Conservation (phyloP, 2,329 filamentous ascomycete species). For the Pseudocercospora musae region DNA sequence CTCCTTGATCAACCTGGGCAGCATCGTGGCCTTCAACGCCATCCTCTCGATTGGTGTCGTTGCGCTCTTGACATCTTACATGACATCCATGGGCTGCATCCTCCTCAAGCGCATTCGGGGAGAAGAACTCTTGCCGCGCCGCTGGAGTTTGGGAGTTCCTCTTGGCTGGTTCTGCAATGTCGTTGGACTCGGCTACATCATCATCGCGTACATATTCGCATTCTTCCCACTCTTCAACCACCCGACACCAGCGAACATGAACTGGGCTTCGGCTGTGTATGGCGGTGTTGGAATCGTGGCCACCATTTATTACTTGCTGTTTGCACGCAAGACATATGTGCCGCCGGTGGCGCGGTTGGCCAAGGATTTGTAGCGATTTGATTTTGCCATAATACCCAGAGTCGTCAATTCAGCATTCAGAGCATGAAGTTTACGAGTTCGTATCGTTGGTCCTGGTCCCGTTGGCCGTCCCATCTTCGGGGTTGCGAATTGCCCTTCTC, state of each 20-base stretch:
- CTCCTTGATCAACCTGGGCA: constrained; percentile 34
- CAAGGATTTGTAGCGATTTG: constrained; percentile 17
- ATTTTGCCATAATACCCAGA: neutral
- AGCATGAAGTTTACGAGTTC: neutral
- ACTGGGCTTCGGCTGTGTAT: constrained; percentile 26
- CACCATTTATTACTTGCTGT: constrained; percentile 25
- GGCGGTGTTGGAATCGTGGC: constrained; percentile 23
- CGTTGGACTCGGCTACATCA: constrained; percentile 23
- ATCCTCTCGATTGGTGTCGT: constrained; percentile 39
- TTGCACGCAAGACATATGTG: constrained; percentile 32
- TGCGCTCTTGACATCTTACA: constrained; percentile 34
- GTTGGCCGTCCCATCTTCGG: neutral
- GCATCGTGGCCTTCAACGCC: constrained; percentile 42
- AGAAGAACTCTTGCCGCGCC: constrained; percentile 24
- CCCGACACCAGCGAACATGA: constrained; percentile 26
- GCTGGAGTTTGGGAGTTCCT: constrained; percentile 25
- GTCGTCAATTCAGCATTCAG: neutral
- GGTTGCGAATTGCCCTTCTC: neutral
- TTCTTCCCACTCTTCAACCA: constrained; percentile 29
- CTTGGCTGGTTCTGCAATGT: constrained; percentile 25
- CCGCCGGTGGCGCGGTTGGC: constrained; percentile 22
- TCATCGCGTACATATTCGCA: constrained; percentile 24
- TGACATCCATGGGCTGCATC: constrained; percentile 28
- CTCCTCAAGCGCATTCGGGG: constrained; percentile 27
- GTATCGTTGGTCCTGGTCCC: neutral